phyloP scores from a whole-genome alignment of 1,284 basidiomycete genomes.

The Violaceomyces palustris region DNA sequence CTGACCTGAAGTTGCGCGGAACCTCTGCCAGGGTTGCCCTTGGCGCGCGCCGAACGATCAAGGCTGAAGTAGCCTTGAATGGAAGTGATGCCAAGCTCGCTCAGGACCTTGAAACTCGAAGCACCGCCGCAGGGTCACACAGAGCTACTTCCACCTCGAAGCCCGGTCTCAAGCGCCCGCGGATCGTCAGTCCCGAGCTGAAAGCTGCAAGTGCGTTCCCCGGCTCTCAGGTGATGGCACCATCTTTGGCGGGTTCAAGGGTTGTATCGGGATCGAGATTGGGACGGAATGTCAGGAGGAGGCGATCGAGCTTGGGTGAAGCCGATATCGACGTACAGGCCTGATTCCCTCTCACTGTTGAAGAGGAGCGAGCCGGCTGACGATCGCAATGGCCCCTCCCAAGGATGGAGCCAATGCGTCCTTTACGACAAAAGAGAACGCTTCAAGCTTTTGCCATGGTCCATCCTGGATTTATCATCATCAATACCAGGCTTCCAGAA shows the following conservation, averaged over 20 bases:
- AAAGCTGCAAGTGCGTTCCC: not conserved
- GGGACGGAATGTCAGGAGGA: not conserved
- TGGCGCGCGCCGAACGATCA: not conserved
- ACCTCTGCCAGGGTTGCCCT: slow-evolving; percentile 3
- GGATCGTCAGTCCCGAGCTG: not conserved
- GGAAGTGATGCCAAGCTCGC: no score
- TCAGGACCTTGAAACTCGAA: no score
- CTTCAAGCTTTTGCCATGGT: no score
- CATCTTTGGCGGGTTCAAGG: not conserved
- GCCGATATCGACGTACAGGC: slow-evolving; percentile 12
- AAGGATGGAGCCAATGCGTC: no score
- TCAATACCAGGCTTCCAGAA: no score
- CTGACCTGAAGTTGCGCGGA: no score
- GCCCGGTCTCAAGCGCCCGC: not conserved
- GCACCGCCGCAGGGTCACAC: slow-evolving; percentile 16
- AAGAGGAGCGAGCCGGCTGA: no score
- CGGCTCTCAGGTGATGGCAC: not conserved
- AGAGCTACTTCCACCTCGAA: slow-evolving; percentile 12
- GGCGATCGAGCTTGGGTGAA: slow-evolving; percentile 18
- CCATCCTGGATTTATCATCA: no score
- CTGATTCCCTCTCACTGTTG: no score
- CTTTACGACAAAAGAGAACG: no score
- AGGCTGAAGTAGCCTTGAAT: slow-evolving; percentile 13
- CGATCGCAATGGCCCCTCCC: no score
- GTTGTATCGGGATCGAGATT: not conserved